Evolutionary conservation across 345 rosid genomes (phyloP), one percentile per base, ranked within the genome.

Genomic region (Eucalyptus leucophloia): DNA sequence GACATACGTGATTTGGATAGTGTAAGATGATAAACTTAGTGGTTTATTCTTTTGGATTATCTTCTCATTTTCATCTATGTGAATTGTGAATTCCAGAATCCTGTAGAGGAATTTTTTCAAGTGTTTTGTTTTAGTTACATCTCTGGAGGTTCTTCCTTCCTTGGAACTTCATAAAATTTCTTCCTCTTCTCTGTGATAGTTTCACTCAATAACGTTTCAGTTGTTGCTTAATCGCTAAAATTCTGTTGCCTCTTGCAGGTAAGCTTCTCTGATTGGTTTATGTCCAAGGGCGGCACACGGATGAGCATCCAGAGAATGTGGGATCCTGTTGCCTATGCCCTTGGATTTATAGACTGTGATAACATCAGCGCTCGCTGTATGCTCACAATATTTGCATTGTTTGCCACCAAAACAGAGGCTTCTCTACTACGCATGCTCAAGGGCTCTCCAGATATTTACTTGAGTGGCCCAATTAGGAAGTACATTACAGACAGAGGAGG

Each of bases 311-410:
- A 96, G 90, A 95, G 99, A 93, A 94, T 98, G 99, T 98, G 99
- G 99, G 99, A 98, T 94, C 99, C 99, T 86, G 99, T 98, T 93
- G 99, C 99, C 72, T 98, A 98, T 89, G 99, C 99, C 88, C 98
- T 98, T 24, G 99, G 99, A 85, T 98, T 98, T 92, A 98, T 98
- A 85, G 99, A 98, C 91, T 98, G 99, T 81, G 99, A 98, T 92
- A 98, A 96, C 93, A 98, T 98, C 93, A 98, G 99, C 89, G 99
- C 99, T 34, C 95, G 99, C 58, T 98, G 99, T 91, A 98, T 98
- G 99, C 98, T 98, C 83, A 98, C 99, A 19, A 98, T 98, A 93
- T 98, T 98, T 94, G 95, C 99, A 12, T 92, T 98, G 92, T 98
- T 98, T 92, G 99, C 99, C 87, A 97, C 99, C 44, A 98, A 98